Conservation (phyloP, 2,329 filamentous ascomycete genomes). For the Penicillium sp. region DNA sequence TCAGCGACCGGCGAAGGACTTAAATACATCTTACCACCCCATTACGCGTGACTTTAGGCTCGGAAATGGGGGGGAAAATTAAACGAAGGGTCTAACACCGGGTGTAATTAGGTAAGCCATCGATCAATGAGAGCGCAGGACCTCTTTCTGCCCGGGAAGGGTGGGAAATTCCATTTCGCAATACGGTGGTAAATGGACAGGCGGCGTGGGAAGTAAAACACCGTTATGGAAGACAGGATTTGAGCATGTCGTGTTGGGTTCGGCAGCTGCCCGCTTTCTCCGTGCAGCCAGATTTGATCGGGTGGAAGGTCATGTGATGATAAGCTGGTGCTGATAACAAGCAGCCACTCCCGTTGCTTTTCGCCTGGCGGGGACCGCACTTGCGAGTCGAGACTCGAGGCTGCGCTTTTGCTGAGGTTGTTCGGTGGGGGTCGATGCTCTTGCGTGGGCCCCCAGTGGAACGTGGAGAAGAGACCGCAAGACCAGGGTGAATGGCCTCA, state of each 20-base stretch:
- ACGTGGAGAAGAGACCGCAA: background rate
- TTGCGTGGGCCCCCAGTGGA: background rate
- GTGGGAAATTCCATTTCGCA: constrained; percentile 19
- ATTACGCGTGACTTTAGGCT: constrained; percentile 27
- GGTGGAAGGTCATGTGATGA: constrained; percentile 19
- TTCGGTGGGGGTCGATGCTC: no score
- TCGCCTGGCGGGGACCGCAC: background rate
- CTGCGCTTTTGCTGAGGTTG: no score
- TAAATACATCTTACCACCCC: constrained; percentile 27
- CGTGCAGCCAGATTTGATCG: constrained; percentile 1
- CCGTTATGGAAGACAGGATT: constrained; percentile 39
- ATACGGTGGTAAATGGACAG: constrained; percentile 31
- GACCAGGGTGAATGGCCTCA: background rate
- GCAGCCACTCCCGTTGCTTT: background rate
- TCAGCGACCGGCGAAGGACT: constrained; percentile 12
- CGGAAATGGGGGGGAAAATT: no score
- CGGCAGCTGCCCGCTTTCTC: constrained; percentile 14
- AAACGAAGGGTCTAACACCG: background rate
- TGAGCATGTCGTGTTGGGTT: constrained; percentile 20
- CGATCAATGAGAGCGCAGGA: background rate
- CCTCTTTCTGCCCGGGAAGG: no score
- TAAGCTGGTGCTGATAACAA: constrained; percentile 6
- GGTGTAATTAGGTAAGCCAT: constrained; percentile 21
- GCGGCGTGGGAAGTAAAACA: constrained; percentile 27
- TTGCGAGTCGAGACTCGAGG: background rate